Conservation (phyloP, 1,139 yeast genomes). For the Yamadazyma siamensis region DNA sequence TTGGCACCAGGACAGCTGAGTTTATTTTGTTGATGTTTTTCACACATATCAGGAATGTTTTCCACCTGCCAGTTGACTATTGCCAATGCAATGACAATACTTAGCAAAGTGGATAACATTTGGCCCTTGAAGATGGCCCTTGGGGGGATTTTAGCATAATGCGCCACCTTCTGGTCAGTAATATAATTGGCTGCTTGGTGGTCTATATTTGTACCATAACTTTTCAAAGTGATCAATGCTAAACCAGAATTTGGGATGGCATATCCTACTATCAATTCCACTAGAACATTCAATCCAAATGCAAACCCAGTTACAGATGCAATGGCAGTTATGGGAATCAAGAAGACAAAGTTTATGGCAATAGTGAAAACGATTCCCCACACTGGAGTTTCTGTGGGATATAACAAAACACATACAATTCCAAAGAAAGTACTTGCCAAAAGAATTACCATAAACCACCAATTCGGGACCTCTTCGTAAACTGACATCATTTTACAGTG, state of each 20-base stretch:
- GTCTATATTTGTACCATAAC: constrained; percentile 57
- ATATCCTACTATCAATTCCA: constrained; percentile 60
- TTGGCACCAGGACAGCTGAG: constrained; percentile 50
- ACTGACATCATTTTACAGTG: constrained; percentile 53
- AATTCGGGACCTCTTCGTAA: constrained; percentile 61
- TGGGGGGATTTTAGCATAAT: constrained; percentile 59
- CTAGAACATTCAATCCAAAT: constrained; percentile 55
- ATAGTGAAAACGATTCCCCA: constrained; percentile 58
- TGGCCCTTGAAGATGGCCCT: constrained; percentile 61
- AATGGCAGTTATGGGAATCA: constrained; percentile 49
- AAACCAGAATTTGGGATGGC: constrained; percentile 62
- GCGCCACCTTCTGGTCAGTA: constrained; percentile 57
- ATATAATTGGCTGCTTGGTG: constrained; percentile 60
- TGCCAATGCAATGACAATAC: constrained; percentile 45
- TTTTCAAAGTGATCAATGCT: constrained; percentile 58
- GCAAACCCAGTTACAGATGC: constrained; percentile 53
- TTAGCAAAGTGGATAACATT: constrained; percentile 38
- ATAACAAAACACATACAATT: constrained; percentile 41
- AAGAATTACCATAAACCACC: constrained; percentile 52
- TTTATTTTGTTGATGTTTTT: constrained; percentile 31
- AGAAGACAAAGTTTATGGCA: constrained; percentile 50
- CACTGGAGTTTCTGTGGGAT: constrained; percentile 47
- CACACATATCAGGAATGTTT: constrained; percentile 40
- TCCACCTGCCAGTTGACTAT: constrained; percentile 52
- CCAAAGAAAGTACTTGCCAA: constrained; percentile 46